Evolutionary conservation across 2,329 filamentous ascomycete genomes (phyloP), one percentile per base, ranked within the genome.

Genomic region (Alternaria tenuissima): DNA sequence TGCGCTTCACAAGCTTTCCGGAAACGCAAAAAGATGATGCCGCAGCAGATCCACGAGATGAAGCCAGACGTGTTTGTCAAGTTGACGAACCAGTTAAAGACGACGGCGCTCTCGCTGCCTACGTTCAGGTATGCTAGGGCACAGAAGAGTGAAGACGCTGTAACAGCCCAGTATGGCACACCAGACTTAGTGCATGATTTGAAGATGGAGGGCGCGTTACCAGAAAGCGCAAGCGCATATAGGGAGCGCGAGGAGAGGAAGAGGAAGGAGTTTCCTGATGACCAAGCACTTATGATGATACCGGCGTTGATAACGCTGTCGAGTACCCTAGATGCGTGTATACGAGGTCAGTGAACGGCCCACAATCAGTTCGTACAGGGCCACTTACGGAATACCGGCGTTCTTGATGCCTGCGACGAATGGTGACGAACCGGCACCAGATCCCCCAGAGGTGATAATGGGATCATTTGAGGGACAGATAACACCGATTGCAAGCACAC

Each of bases 41-140:
- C 83, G 63, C 83, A 85, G 67, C 80, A 82, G 61, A 83, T 80
- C 85, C 84, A 87, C 32, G 81, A 83, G 43, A 85, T 84, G 71
- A 85, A 81, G 2, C 82, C 83, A 0, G 81, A 82, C 0, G 82
- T 81, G 65, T 84, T 91, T 28, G 87, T 89, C 56, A 92, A 84
- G 74, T 90, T 91, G 68, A 88, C 84, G 73, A 92, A 90, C 88
- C 89, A 92, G 53, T 82, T 84, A 76, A 92, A 92, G 7, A 84
- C 75, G 14, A 81, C 78, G 16, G 79, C 76, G 5, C 79, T 59
- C 5, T 56, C 79, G 47, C 72, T 78, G 52, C 76, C 80, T 20
- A 82, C 79, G 62, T 84, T 84, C 14, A 86, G 76, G 64, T 85
- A 86, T 2, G 82, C 81, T 14, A 85, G 79, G 0, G 73, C 73